Conservation (phyloP, 441 rosid genomes). For the Omphalea diandra region DNA sequence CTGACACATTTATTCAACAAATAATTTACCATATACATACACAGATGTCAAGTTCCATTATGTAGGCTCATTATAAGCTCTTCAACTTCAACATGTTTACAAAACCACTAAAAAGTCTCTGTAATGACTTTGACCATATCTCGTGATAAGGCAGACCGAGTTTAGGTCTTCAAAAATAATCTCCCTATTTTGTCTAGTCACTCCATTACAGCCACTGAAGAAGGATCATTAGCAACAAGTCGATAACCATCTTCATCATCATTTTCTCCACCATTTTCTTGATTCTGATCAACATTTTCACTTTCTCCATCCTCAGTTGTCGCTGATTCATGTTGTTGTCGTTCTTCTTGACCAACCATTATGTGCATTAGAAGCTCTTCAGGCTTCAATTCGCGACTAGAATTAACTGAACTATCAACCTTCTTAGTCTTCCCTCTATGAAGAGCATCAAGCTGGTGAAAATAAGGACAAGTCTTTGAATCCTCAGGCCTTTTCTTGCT, state of each 20-base stretch:
- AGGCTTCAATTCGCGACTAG: conserved; percentile 44
- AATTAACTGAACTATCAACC: conserved; percentile 24
- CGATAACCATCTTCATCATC: conserved; percentile 30
- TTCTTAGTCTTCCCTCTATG: conserved; percentile 43
- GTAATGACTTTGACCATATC: conserved; percentile 10
- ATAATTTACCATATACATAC: conserved; percentile 27
- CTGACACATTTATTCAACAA: conserved; percentile 28
- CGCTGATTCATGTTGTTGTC: conserved; percentile 29
- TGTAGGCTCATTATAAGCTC: conserved; percentile 2
- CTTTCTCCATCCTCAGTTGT: conserved; percentile 38
- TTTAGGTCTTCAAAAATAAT: conserved; percentile 13
- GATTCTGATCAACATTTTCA: conserved; percentile 34
- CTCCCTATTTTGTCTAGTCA: conserved; percentile 19
- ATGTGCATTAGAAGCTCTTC: conserved; percentile 57
- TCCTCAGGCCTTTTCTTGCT: conserved; percentile 53
- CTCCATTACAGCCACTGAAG: conserved; percentile 34
- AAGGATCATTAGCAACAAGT: conserved; percentile 34
- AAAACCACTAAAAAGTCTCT: conserved; percentile 2
- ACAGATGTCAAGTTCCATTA: conserved; percentile 12
- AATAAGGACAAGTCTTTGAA: conserved; percentile 68
- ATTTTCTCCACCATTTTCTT: conserved; percentile 32
- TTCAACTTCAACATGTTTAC: conserved; percentile 14
- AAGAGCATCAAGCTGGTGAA: conserved; percentile 55
- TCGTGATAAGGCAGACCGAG: conserved; percentile 10
- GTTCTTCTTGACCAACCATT: conserved; percentile 43